Percentiles rank a stretch among this genome's conserved stretches.
These are phyloP conservation scores for Drechslera avenae DNA, from an alignment of 2,329 filamentous ascomycete genomes.

Conservation along the genomic window DNA sequence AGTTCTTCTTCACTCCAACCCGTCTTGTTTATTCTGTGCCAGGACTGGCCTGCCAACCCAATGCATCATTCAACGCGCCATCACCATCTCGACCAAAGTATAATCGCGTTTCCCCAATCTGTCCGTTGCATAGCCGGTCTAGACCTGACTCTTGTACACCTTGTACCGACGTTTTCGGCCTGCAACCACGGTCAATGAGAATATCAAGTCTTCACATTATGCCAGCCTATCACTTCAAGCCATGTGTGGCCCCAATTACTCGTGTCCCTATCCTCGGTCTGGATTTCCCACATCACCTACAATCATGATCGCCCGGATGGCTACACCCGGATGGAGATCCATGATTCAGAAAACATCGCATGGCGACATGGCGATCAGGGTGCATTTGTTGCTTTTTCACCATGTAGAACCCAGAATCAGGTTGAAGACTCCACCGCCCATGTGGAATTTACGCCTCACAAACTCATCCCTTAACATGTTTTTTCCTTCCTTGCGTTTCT, in stretches of 20 bases:
- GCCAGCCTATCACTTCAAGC: too few relatives aligned
- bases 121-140: conserved; percentile 23
- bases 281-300: conserved; percentile 4
- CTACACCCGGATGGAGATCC: conserved; percentile 12
- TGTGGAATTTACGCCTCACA: not conserved
- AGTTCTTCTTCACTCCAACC: conserved; percentile 25
- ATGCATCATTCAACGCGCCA: conserved; percentile 11
- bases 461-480: not conserved
- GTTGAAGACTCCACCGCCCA: conserved; percentile 2
- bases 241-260: too few relatives aligned
- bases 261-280: not conserved
- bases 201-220: not conserved
- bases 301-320: conserved; percentile 13
- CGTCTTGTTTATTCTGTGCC: conserved; percentile 15
- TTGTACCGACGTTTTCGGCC: conserved; percentile 6
- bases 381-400: conserved; percentile 5
- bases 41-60: conserved; percentile 12
- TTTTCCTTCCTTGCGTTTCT: not conserved
- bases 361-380: conserved; percentile 4
- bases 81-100: conserved; percentile 4
- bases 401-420: not conserved
- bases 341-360: conserved; percentile 5
- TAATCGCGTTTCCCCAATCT: conserved; percentile 13
- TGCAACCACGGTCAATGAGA: not conserved
- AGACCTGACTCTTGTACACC: conserved; percentile 15